Percentiles rank a stretch among this genome's conserved stretches.
phyloP scores from a whole-genome alignment of 1,284 basidiomycete genomes.

The Naganishia albida region DNA sequence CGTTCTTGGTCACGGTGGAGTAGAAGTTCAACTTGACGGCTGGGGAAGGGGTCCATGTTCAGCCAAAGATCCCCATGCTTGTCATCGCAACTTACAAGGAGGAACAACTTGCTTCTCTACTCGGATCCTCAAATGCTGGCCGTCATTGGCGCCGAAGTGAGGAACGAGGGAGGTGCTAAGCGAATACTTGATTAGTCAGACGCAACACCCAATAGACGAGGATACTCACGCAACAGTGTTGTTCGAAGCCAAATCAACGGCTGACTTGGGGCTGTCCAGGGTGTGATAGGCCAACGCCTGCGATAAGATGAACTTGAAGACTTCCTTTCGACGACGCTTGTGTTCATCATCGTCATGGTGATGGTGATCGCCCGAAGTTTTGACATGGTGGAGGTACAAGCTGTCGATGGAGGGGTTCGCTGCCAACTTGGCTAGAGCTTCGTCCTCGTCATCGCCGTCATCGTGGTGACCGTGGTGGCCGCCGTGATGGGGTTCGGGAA shows the following conservation, averaged over 20 bases:
- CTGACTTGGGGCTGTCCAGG: conserved; percentile 57
- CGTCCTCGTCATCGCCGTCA: conserved; percentile 44
- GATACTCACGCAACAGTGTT: conserved; percentile 57
- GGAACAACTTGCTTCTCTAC: conserved; percentile 57
- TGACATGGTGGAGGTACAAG: conserved; percentile 34
- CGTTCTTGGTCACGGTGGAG: conserved; percentile 54
- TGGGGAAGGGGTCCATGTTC: conserved; percentile 43
- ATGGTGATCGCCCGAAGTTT: conserved; percentile 29
- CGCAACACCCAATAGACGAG: neutral
- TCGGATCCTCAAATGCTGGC: conserved; percentile 62
- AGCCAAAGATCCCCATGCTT: neutral
- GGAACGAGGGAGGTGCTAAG: conserved; percentile 59
- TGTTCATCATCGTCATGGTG: conserved; percentile 57
- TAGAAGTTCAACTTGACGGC: conserved; percentile 62
- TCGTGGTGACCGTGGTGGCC: conserved; percentile 40
- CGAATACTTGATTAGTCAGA: neutral
- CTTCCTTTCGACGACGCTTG: conserved; percentile 59
- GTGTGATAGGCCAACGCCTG: conserved; percentile 67
- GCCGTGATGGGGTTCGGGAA: conserved; percentile 45
- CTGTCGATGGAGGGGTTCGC: conserved; percentile 42
- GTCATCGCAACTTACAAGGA: conserved; percentile 40
- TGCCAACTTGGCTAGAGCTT: conserved; percentile 38
- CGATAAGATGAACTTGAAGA: conserved; percentile 59
- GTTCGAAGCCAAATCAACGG: conserved; percentile 60
- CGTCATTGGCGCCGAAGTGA: conserved; percentile 60